Conservation (phyloP, 2,329 filamentous ascomycete species). For the Ascomycota sp. region DNA sequence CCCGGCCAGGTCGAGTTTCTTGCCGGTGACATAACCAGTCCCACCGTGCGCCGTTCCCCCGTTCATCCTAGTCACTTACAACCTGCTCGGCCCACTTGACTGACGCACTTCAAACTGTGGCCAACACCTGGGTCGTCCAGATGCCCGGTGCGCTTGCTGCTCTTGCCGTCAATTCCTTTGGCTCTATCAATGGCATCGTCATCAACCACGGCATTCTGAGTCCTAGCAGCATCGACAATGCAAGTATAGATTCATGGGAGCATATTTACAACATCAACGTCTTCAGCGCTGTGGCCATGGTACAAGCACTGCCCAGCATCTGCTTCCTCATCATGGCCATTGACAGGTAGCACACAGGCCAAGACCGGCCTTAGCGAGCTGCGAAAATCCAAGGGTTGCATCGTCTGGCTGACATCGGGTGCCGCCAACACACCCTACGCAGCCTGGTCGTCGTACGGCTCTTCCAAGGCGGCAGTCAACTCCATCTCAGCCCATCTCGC, state of each 20-base stretch:
- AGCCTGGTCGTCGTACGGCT: conserved; percentile 65
- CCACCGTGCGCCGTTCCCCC: conserved; percentile 19
- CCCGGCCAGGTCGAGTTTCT: conserved; percentile 32
- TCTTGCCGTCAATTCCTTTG: conserved; percentile 46
- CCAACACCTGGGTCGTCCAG: conserved; percentile 10
- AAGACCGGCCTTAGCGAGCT: conserved; percentile 51
- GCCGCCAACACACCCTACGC: conserved; percentile 46
- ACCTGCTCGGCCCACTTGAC: too few species aligned
- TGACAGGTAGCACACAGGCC: too few species aligned
- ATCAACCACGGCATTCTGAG: conserved; percentile 72
- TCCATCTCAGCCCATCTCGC: conserved; percentile 55
- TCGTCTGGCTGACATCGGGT: conserved; percentile 65
- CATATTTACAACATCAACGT: conserved; percentile 65
- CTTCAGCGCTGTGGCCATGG: conserved; percentile 62
- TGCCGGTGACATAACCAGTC: conserved; percentile 32
- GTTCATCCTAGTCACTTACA: too few species aligned
- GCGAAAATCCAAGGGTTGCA: conserved; percentile 44
- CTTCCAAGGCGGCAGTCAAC: conserved; percentile 67
- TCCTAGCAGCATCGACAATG: conserved; percentile 53
- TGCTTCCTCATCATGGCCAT: too few species aligned
- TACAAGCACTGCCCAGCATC: too few species aligned
- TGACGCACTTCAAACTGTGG: not conserved
- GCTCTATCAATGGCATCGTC: conserved; percentile 58
- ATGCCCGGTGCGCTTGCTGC: conserved; percentile 42
- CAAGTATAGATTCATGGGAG: conserved; percentile 55